A percentile compares a stretch with the other conserved stretches of the same genome.
Conservation (phyloP, 345 rosid genomes). For the Acer campestre region DNA sequence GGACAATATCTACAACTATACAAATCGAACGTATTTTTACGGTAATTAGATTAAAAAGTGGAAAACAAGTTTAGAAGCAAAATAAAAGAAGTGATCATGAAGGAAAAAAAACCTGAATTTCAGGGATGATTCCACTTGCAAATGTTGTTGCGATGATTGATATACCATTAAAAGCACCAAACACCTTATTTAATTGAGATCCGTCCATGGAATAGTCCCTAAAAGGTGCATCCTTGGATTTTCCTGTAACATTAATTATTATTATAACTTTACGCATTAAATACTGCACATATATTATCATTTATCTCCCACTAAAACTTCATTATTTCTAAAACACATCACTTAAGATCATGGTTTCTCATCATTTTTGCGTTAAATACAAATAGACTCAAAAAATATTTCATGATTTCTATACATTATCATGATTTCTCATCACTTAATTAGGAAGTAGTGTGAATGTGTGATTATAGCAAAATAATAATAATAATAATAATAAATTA, state of each 20-base stretch:
- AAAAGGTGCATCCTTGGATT: constrained; percentile 40
- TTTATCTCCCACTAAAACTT: neutral
- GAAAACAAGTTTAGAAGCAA: neutral
- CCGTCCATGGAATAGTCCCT: constrained; percentile 51
- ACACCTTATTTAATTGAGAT: constrained; percentile 24
- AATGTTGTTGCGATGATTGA: constrained; percentile 53
- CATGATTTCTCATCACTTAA: too few species aligned
- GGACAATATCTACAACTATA: too few species aligned
- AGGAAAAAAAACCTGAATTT: constrained; percentile 49
- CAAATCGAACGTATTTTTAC: too few species aligned
- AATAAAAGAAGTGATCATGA: neutral
- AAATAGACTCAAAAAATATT: neutral
- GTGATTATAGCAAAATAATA: too few species aligned
- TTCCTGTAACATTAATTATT: constrained; percentile 33
- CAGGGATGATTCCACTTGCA: constrained; percentile 63
- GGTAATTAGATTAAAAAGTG: too few species aligned
- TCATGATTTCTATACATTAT: too few species aligned
- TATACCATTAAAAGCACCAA: constrained; percentile 49
- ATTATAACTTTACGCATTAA: neutral
- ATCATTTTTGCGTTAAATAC: neutral
- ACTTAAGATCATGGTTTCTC: neutral
- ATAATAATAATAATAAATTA: too few species aligned
- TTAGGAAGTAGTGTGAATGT: too few species aligned
- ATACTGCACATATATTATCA: neutral
- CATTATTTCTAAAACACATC: neutral